Conservation (phyloP, 2,329 filamentous ascomycete genomes). For the Penicillium occitanis region DNA sequence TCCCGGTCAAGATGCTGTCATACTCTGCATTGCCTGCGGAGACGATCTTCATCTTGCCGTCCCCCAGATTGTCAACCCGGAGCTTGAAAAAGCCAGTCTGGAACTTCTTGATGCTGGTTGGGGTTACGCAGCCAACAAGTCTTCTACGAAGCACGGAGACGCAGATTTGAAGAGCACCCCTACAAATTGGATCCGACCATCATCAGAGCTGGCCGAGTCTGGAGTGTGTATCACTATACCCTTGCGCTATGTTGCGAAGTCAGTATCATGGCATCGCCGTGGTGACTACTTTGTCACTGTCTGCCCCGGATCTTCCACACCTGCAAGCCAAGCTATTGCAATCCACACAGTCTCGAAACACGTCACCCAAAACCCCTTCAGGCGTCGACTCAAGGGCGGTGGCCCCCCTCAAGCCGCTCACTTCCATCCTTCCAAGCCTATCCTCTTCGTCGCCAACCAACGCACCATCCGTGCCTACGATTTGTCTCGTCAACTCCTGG, state of each 20-base stretch:
- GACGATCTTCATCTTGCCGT: conserved; percentile 85
- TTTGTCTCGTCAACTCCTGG: conserved; percentile 81
- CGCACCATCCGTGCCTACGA: conserved; percentile 93
- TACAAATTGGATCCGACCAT: conserved; percentile 81
- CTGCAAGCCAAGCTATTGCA: conserved; percentile 66
- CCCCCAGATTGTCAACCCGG: conserved; percentile 69
- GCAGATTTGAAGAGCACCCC: conserved; percentile 60
- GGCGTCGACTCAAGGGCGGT: conserved; percentile 65
- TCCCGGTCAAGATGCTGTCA: conserved; percentile 73
- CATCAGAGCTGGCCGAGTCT: conserved; percentile 68
- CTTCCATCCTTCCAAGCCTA: conserved; percentile 89
- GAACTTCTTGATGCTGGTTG: conserved; percentile 85
- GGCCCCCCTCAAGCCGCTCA: conserved; percentile 81
- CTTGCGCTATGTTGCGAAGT: conserved; percentile 77
- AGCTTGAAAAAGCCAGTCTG: conserved; percentile 70
- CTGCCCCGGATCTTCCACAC: conserved; percentile 62
- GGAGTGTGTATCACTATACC: conserved; percentile 77
- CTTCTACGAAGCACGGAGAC: conserved; percentile 52
- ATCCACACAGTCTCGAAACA: conserved; percentile 97
- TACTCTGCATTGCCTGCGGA: conserved; percentile 79
- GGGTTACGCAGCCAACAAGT: conserved; percentile 72
- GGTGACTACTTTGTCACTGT: conserved; percentile 95
- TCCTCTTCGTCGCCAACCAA: conserved; percentile 96
- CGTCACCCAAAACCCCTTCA: conserved; percentile 91
- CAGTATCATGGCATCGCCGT: conserved; percentile 87